Percentiles rank a stretch among this genome's conserved stretches.
These are phyloP conservation scores for Phaseolus coccineus DNA, from an alignment of 331 rosid genomes.

Conservation along the genomic window DNA sequence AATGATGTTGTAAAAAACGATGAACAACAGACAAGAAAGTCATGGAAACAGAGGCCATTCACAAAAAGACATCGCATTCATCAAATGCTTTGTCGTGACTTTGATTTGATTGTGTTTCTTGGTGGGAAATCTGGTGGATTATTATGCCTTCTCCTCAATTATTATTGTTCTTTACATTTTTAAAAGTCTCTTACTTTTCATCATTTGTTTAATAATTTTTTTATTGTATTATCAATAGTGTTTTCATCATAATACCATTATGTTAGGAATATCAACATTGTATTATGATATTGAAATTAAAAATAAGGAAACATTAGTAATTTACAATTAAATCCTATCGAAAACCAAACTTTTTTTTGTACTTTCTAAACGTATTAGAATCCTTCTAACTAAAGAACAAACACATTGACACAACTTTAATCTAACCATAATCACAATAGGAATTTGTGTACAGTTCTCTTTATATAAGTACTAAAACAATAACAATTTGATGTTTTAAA, in stretches of 20 bases:
- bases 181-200: background rate
- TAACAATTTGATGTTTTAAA: no score
- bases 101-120: constrained; percentile 9
- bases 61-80: constrained; percentile 3
- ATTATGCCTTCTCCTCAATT: constrained; percentile 17
- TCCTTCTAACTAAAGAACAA: no score
- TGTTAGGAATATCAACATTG: no score
- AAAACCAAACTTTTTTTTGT: no score
- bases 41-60: constrained; percentile 1
- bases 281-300: no score
- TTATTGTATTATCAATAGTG: background rate
- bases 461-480: no score
- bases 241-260: background rate
- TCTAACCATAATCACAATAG: no score
- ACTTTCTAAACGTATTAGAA: no score
- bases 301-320: no score
- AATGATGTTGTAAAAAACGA: constrained; percentile 19
- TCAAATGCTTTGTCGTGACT: constrained; percentile 33
- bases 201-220: background rate
- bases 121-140: constrained; percentile 3
- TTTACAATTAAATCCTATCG: no score
- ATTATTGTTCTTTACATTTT: background rate
- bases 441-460: no score
- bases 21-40: constrained; percentile 14
- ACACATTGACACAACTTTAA: no score